Percentiles rank a stretch among this genome's conserved stretches.
Evolutionary conservation across 352 stramenopile genomes (phyloP).

Genomic region (Phytopythium cucurbitacearum): DNA sequence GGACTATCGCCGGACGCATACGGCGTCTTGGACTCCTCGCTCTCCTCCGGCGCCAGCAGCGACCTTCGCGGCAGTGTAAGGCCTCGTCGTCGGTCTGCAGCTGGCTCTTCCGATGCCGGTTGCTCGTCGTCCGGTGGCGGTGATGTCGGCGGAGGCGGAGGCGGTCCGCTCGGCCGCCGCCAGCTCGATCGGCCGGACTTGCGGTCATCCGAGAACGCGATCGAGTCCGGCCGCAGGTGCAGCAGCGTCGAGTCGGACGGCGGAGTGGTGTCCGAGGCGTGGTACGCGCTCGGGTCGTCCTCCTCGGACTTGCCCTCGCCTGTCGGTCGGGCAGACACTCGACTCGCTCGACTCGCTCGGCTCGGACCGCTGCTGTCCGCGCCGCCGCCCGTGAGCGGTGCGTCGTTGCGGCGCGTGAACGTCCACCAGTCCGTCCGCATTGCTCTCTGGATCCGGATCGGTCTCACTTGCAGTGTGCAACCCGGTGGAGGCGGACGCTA

Average conservation of each 20-base stretch:
- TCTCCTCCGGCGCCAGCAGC: slow-evolving; percentile 17
- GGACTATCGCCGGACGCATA: slow-evolving; percentile 1
- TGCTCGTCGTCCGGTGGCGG: background rate
- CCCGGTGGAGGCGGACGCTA: too few relatives aligned
- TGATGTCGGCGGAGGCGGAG: slow-evolving; percentile 9
- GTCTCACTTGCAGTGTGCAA: too few relatives aligned
- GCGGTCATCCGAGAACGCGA: background rate
- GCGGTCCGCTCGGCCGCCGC: slow-evolving; percentile 10
- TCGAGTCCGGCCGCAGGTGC: slow-evolving; percentile 5
- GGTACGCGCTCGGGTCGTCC: background rate
- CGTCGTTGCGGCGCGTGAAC: slow-evolving; percentile 2
- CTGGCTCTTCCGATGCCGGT: background rate
- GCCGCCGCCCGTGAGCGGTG: background rate
- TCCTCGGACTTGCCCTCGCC: too few relatives aligned
- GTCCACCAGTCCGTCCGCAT: slow-evolving; percentile 8
- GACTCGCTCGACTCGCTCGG: background rate
- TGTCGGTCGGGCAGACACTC: too few relatives aligned
- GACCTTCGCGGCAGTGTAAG: slow-evolving; percentile 26
- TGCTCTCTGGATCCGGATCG: too few relatives aligned
- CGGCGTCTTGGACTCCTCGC: slow-evolving; percentile 8
- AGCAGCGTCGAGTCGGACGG: background rate
- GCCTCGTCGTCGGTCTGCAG: background rate
- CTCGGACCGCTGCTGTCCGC: background rate
- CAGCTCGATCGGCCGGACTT: background rate
- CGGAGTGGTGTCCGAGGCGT: background rate